These are phyloP conservation scores for Arthromyces matolae DNA, from an alignment of 768 basidiomycete species.

Conservation along the genomic window DNA sequence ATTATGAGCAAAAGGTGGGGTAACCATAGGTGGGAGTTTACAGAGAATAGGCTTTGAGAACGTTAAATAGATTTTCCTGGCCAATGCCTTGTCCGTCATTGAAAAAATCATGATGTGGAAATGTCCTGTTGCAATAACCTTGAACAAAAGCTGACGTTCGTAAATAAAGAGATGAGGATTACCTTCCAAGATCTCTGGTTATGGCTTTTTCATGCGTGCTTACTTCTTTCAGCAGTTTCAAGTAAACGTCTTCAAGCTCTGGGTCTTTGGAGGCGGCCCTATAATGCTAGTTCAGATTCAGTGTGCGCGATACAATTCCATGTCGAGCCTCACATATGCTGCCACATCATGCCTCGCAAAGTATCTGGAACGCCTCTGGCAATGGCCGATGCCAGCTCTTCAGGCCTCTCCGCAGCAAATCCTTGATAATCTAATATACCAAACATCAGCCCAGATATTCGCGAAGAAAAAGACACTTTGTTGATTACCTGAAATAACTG, in stretches of 20 bases:
- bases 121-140: constrained; percentile 54
- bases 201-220: constrained; percentile 95
- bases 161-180: constrained; percentile 15
- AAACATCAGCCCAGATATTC: constrained; percentile 3
- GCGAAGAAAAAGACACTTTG: constrained; percentile 1
- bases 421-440: constrained; percentile 69
- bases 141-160: background rate
- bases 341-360: constrained; percentile 93
- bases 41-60: constrained; percentile 95
- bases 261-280: constrained; percentile 94
- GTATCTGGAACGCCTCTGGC: constrained; percentile 88
- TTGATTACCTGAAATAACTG: constrained; percentile 74
- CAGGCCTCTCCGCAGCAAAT: constrained; percentile 76
- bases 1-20: constrained; percentile 3
- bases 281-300: constrained; percentile 12
- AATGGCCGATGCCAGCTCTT: constrained; percentile 83
- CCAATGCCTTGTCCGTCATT: constrained; percentile 92
- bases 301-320: background rate
- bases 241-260: constrained; percentile 79
- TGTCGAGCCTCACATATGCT: constrained; percentile 67
- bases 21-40: constrained; percentile 33
- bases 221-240: constrained; percentile 73
- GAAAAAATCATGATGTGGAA: constrained; percentile 96
- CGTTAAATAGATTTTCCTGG: constrained; percentile 96
- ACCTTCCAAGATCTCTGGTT: constrained; percentile 86